phyloP scores from a whole-genome alignment of 768 basidiomycete genomes.

The Paxillus involutus region DNA sequence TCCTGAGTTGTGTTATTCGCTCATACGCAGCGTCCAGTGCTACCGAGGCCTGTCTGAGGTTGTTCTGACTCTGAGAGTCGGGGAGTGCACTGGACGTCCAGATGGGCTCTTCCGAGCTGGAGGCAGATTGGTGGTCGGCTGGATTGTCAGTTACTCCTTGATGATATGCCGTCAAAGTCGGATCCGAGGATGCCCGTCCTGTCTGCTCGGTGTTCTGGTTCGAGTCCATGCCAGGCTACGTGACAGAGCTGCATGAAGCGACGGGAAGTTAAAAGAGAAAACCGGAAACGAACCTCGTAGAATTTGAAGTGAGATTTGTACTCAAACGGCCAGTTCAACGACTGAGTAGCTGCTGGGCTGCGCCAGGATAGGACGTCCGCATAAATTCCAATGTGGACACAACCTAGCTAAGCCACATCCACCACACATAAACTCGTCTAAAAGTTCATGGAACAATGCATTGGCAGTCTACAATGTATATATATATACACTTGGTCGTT shows the following conservation, averaged over 20 bases:
- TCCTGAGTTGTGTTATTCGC: slow-evolving; percentile 54
- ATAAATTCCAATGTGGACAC: background rate
- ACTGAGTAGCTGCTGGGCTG: background rate
- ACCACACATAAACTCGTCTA: no score
- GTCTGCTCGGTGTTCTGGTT: slow-evolving; percentile 7
- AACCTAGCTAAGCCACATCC: no score
- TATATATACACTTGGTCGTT: slow-evolving; percentile 12
- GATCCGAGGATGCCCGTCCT: slow-evolving; percentile 11
- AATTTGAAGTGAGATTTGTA: background rate
- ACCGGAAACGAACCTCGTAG: background rate
- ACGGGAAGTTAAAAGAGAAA: background rate
- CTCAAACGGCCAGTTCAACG: background rate
- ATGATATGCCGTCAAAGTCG: slow-evolving; percentile 11
- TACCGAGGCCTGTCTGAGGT: slow-evolving; percentile 50
- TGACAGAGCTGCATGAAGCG: background rate
- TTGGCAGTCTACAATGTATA: slow-evolving; percentile 7
- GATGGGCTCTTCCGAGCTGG: slow-evolving; percentile 1
- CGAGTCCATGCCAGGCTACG: slow-evolving; percentile 21
- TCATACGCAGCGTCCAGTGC: slow-evolving; percentile 55
- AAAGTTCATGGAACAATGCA: background rate
- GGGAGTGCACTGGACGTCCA: slow-evolving; percentile 13
- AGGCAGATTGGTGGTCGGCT: slow-evolving; percentile 6
- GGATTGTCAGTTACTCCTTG: slow-evolving; percentile 11
- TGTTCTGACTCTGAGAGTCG: slow-evolving; percentile 32
- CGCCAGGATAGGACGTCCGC: background rate